phyloP scores from a whole-genome alignment of 2,329 filamentous ascomycete genomes.

The Metarhizium guizhouense region DNA sequence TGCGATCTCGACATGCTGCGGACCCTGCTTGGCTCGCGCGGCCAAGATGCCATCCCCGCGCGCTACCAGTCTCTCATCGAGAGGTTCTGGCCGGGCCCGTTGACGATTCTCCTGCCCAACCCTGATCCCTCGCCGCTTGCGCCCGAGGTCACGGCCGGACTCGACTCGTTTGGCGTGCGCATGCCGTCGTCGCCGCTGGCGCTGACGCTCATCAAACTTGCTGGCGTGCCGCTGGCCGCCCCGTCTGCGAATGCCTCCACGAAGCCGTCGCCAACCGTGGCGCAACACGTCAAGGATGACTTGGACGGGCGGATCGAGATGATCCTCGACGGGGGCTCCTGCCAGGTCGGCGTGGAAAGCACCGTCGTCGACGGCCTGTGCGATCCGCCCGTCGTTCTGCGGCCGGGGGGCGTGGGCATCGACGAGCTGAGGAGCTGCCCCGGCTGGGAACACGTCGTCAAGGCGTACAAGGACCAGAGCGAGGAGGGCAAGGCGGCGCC shows the following conservation, averaged over 20 bases:
- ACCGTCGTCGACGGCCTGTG: slow-evolving; percentile 91
- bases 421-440: slow-evolving; percentile 64
- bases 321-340: slow-evolving; percentile 83
- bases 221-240: slow-evolving; percentile 72
- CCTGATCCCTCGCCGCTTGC: slow-evolving; percentile 63
- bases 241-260: slow-evolving; percentile 94
- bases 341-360: slow-evolving; percentile 86
- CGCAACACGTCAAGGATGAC: slow-evolving; percentile 82
- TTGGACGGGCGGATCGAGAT: slow-evolving; percentile 72
- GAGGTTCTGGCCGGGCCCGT: slow-evolving; percentile 86
- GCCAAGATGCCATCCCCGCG: slow-evolving; percentile 46
- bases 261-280: slow-evolving; percentile 82
- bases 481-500: slow-evolving; percentile 58
- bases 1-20: slow-evolving; percentile 71
- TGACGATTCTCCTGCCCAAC: slow-evolving; percentile 82
- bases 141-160: slow-evolving; percentile 82
- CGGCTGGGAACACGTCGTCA: slow-evolving; percentile 73
- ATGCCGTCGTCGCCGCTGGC: slow-evolving; percentile 86
- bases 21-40: slow-evolving; percentile 37
- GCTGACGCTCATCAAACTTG: slow-evolving; percentile 72
- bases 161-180: slow-evolving; percentile 77
- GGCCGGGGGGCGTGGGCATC: slow-evolving; percentile 80
- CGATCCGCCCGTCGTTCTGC: slow-evolving; percentile 68
- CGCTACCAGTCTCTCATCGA: slow-evolving; percentile 73
- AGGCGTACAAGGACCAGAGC: slow-evolving; percentile 70